Percentiles rank a stretch among this genome's conserved stretches.
These are phyloP conservation scores for Neofusicoccum parvum DNA, from an alignment of 2,329 filamentous ascomycete genomes.

Conservation along the genomic window DNA sequence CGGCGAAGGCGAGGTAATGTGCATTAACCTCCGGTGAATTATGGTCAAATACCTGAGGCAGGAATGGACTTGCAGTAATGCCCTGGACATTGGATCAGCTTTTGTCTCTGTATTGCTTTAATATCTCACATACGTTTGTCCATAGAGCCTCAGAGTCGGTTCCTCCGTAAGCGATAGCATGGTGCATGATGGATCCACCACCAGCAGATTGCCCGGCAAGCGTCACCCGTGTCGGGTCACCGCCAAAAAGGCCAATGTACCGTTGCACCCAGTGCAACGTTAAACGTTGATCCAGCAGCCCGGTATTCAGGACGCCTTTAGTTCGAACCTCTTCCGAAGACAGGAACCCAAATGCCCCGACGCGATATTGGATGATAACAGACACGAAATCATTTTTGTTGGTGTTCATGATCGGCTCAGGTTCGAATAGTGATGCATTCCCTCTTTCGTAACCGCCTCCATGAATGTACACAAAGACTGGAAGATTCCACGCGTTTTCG, in stretches of 20 bases:
- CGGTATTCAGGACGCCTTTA: conserved; percentile 43
- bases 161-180: conserved; percentile 38
- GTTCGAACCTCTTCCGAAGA: conserved; percentile 57
- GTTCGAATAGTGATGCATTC: conserved; percentile 59
- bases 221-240: conserved; percentile 34
- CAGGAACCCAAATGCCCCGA: conserved; percentile 64
- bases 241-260: conserved; percentile 54
- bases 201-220: conserved; percentile 44
- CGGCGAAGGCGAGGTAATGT: conserved; percentile 51
- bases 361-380: conserved; percentile 58
- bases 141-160: conserved; percentile 25
- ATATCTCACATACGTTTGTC: conserved; percentile 25
- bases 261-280: conserved; percentile 56
- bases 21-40: conserved; percentile 54
- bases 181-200: conserved; percentile 43
- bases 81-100: neutral
- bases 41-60: conserved; percentile 62
- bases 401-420: conserved; percentile 57
- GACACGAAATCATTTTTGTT: conserved; percentile 56
- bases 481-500: conserved; percentile 45
- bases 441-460: conserved; percentile 65
- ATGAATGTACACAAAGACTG: conserved; percentile 63
- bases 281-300: conserved; percentile 51
- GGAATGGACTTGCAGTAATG: conserved; percentile 48
- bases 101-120: too few relatives aligned